phyloP scores from a whole-genome alignment of 1,284 basidiomycete species.

The Heterobasidion occidentale region DNA sequence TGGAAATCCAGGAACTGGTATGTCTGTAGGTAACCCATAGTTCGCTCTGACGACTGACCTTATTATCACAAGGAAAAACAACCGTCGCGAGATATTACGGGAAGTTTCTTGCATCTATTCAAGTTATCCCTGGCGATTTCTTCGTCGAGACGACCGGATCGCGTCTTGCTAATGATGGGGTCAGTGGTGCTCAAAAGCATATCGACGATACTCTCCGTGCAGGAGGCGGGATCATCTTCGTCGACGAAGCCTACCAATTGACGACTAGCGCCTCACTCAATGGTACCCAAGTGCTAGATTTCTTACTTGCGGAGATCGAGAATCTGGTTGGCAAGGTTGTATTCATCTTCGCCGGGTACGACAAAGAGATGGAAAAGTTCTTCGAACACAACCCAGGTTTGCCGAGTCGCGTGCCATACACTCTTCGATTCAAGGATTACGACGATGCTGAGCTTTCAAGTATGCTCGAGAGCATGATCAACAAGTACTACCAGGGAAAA shows the following conservation, averaged over 20 bases:
- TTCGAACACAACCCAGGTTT: constrained; percentile 68
- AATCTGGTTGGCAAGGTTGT: constrained; percentile 56
- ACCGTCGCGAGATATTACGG: constrained; percentile 59
- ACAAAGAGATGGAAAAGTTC: constrained; percentile 65
- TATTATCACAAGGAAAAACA: constrained; percentile 45
- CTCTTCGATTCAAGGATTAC: constrained; percentile 56
- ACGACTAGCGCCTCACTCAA: constrained; percentile 34
- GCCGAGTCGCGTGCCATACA: constrained; percentile 52
- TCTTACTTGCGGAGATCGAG: constrained; percentile 64
- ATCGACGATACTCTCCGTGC: constrained; percentile 37
- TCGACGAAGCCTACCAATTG: constrained; percentile 66
- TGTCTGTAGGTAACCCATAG: constrained; percentile 24
- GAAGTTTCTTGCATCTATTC: constrained; percentile 46
- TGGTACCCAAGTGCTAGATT: constrained; percentile 54
- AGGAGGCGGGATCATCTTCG: constrained; percentile 57
- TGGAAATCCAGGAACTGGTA: constrained; percentile 28
- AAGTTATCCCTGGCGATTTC: constrained; percentile 39
- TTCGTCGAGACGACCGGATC: constrained; percentile 61
- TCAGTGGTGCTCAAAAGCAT: constrained; percentile 38
- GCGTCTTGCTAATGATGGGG: constrained; percentile 47
- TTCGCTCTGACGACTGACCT: background rate
- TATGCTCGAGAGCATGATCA: constrained; percentile 42
- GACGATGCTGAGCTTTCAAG: constrained; percentile 41
- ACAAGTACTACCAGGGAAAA: constrained; percentile 38
- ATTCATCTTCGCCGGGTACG: constrained; percentile 64